Percentiles rank a stretch among this genome's conserved stretches.
Evolutionary conservation across 2,329 filamentous ascomycete species (phyloP).

Genomic region (Trichoderma sp.): DNA sequence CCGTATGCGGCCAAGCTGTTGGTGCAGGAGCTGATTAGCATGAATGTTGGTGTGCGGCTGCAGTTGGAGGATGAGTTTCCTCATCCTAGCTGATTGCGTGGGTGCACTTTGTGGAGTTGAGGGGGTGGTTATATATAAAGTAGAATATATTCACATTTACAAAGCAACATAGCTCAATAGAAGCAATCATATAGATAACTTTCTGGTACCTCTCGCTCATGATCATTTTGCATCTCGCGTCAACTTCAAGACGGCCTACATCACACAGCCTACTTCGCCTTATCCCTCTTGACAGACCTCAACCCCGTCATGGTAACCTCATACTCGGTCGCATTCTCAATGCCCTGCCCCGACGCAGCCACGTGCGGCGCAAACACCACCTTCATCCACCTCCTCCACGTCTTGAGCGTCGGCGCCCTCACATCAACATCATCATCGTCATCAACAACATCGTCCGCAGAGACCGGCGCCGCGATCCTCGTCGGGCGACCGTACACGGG

Average conservation of each 20-base stretch:
- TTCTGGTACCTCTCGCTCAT: not conserved
- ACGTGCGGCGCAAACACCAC: conserved; percentile 87
- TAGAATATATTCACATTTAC: conserved; percentile 7
- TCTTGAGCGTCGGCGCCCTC: conserved; percentile 51
- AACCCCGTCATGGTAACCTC: conserved; percentile 72
- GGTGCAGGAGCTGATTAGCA: conserved; percentile 93
- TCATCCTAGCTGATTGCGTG: conserved; percentile 49
- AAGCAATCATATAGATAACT: not conserved
- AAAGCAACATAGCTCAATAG: conserved; percentile 1
- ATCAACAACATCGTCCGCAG: conserved; percentile 44
- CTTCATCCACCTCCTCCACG: conserved; percentile 78
- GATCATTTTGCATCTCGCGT: not conserved
- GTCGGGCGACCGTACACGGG: conserved; percentile 54
- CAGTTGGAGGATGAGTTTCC: conserved; percentile 95
- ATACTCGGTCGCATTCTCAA: conserved; percentile 65
- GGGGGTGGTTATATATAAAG: not conserved
- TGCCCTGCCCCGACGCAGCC: conserved; percentile 51
- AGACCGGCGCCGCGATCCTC: conserved; percentile 41
- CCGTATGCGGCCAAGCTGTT: conserved; percentile 96
- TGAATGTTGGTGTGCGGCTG: conserved; percentile 95
- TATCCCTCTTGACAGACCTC: conserved; percentile 37
- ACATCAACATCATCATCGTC: conserved; percentile 46
- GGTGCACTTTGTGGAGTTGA: not conserved
- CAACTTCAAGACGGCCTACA: not conserved
- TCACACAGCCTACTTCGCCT: not conserved